Evolutionary conservation across 2,329 filamentous ascomycete genomes (phyloP).

Genomic region (Sclerotinia trifoliorum): DNA sequence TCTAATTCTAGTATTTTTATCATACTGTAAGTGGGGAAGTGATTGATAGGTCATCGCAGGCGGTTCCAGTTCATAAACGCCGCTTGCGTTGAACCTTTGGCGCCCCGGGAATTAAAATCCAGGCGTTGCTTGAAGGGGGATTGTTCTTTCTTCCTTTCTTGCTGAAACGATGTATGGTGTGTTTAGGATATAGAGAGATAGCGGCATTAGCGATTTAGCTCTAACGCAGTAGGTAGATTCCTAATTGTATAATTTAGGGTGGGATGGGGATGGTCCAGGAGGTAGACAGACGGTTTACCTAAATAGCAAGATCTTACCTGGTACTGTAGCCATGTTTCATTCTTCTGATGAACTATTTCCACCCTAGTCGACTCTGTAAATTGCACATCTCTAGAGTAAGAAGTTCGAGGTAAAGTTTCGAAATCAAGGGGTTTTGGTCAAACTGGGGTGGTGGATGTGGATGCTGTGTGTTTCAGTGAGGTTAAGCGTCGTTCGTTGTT

Average conservation of each 20-base stretch:
- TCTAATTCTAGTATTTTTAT: too few relatives aligned
- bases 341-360: slow-evolving; percentile 4
- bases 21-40: not conserved
- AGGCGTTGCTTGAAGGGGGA: slow-evolving; percentile 7
- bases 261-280: not conserved
- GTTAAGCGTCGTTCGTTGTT: too few relatives aligned
- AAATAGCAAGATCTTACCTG: too few relatives aligned
- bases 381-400: not conserved
- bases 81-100: not conserved
- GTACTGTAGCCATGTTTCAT: not conserved
- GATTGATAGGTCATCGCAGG: not conserved
- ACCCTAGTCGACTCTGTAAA: not conserved
- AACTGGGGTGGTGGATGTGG: not conserved
- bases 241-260: not conserved
- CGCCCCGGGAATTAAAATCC: not conserved
- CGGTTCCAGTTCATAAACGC: not conserved
- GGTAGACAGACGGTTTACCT: not conserved
- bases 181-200: not conserved
- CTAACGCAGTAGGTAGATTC: too few relatives aligned
- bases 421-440: slow-evolving; percentile 7
- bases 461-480: too few relatives aligned
- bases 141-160: not conserved
- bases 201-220: not conserved
- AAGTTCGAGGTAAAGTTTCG: slow-evolving; percentile 4
- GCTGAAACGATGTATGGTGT: slow-evolving; percentile 5